phyloP scores from a whole-genome alignment of 1,284 basidiomycete species.

The Coriolopsis trogii region DNA sequence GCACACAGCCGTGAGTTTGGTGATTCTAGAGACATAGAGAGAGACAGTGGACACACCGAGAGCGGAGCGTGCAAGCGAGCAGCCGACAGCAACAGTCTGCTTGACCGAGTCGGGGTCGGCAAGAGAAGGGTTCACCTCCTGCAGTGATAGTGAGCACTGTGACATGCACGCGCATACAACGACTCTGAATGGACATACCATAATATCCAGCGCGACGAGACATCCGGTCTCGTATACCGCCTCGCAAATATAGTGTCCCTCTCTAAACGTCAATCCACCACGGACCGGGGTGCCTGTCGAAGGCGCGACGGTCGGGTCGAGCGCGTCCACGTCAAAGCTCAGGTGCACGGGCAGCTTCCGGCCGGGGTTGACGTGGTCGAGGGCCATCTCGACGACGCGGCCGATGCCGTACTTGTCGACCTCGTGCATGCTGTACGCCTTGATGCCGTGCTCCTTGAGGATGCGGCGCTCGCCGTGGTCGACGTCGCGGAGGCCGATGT shows the following conservation, averaged over 20 bases:
- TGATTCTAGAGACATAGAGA: too few relatives aligned
- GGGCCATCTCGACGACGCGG: constrained; percentile 92
- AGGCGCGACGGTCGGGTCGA: constrained; percentile 93
- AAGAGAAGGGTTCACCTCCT: constrained; percentile 97
- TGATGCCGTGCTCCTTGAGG: constrained; percentile 87
- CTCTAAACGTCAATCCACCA: constrained; percentile 95
- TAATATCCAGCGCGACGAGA: constrained; percentile 89
- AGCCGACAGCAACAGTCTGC: constrained; percentile 93
- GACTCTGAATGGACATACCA: constrained; percentile 53
- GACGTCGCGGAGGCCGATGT: constrained; percentile 95
- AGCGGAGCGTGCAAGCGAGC: constrained; percentile 89
- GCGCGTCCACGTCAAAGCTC: constrained; percentile 95
- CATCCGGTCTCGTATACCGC: constrained; percentile 92
- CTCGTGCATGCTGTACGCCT: constrained; percentile 97
- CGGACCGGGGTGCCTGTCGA: constrained; percentile 95
- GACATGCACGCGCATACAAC: not conserved
- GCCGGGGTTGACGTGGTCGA: constrained; percentile 90
- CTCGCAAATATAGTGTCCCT: constrained; percentile 98
- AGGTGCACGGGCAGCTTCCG: constrained; percentile 89
- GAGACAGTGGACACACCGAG: constrained; percentile 63
- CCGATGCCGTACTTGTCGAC: constrained; percentile 98
- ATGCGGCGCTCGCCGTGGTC: constrained; percentile 91
- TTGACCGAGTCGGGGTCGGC: constrained; percentile 72
- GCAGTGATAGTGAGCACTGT: constrained; percentile 10
- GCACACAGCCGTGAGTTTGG: not conserved